A percentile compares a stretch with the other conserved stretches of the same genome.
Evolutionary conservation across 306 rosid genomes (phyloP).

Genomic region (Vigna mungo): DNA sequence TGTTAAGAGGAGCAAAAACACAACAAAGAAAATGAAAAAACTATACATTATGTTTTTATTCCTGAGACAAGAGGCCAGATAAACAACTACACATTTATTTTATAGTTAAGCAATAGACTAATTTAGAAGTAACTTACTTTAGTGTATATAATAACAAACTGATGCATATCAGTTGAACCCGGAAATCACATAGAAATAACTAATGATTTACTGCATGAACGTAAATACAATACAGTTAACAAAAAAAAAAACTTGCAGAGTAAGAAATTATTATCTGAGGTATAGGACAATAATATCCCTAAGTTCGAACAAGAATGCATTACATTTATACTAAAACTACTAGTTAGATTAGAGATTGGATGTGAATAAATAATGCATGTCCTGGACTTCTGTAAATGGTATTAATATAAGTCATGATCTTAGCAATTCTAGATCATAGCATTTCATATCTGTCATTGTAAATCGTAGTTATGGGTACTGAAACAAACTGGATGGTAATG

Average conservation of each 20-base stretch:
- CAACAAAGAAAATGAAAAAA: neutral
- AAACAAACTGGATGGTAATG: conserved; percentile 17
- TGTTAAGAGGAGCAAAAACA: conserved; percentile 3
- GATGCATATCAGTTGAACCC: conserved; percentile 20
- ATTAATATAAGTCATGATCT: conserved; percentile 21
- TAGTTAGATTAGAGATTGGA: neutral
- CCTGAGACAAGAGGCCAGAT: neutral
- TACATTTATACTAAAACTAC: conserved; percentile 6
- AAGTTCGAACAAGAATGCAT: neutral
- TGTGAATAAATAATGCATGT: conserved; percentile 10
- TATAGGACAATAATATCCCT: neutral
- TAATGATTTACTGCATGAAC: neutral
- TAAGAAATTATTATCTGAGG: conserved; percentile 13
- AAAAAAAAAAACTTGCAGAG: neutral
- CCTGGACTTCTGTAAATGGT: neutral
- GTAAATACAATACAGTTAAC: conserved; percentile 1
- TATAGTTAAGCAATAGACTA: neutral
- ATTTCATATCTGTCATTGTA: neutral
- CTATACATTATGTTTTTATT: neutral
- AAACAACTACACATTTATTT: neutral
- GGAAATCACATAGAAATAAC: conserved; percentile 13
- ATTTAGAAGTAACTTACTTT: conserved; percentile 11
- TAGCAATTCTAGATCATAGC: conserved; percentile 13
- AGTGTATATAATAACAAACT: neutral
- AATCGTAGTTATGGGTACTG: conserved; percentile 13